Percentiles rank a stretch among this genome's conserved stretches.
Evolutionary conservation across 345 rosid species (phyloP).

Genomic region (Bruguiera sexangula): DNA sequence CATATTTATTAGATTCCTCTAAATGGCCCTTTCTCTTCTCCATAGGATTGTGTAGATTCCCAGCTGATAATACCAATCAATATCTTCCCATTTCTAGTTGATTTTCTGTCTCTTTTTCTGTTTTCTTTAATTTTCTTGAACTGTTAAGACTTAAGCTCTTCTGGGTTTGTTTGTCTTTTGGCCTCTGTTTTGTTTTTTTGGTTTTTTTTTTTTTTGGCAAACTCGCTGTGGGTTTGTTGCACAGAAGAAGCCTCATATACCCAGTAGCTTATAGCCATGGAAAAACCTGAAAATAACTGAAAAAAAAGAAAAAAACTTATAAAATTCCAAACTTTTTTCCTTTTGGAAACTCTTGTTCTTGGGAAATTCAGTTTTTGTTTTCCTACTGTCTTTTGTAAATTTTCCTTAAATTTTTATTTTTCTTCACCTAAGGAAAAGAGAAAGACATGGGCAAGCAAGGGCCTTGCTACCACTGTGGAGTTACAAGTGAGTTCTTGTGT

Average conservation of each 20-base stretch:
- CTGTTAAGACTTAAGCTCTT: neutral
- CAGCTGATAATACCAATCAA: slow-evolving; percentile 40
- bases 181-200: neutral
- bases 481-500: slow-evolving; percentile 93
- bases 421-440: slow-evolving; percentile 23
- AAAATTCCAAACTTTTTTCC: slow-evolving; percentile 14
- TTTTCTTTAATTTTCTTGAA: neutral
- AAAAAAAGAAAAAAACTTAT: slow-evolving; percentile 3
- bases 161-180: slow-evolving; percentile 6
- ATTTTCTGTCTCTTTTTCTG: slow-evolving; percentile 19
- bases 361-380: slow-evolving; percentile 12
- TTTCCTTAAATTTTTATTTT: slow-evolving; percentile 18
- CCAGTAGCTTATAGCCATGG: slow-evolving; percentile 28
- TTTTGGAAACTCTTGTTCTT: slow-evolving; percentile 21
- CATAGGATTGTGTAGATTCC: slow-evolving; percentile 56
- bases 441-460: slow-evolving; percentile 92
- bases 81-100: slow-evolving; percentile 26
- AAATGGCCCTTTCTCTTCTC: slow-evolving; percentile 44
- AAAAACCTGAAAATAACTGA: slow-evolving; percentile 28
- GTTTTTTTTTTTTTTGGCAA: neutral
- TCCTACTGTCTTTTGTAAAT: slow-evolving; percentile 9
- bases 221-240: slow-evolving; percentile 38
- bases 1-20: slow-evolving; percentile 69
- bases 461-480: slow-evolving; percentile 98
- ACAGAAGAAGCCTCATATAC: slow-evolving; percentile 26